phyloP scores from a whole-genome alignment of 2,329 filamentous ascomycete species.

The Colletotrichum kahawae region DNA sequence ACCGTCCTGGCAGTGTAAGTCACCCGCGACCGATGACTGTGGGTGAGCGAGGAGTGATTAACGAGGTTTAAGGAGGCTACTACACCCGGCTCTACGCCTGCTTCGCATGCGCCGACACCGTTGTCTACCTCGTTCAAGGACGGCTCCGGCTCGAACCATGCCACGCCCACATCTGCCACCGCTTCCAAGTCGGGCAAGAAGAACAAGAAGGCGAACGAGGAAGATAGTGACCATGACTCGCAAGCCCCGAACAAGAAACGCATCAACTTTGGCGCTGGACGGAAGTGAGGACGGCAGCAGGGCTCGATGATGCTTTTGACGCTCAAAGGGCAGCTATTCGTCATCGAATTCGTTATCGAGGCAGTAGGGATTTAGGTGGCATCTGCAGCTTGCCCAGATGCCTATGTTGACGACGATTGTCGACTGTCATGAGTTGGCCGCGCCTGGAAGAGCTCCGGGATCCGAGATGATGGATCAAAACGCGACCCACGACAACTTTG shows the following conservation, averaged over 20 bases:
- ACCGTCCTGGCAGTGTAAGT: constrained; percentile 44
- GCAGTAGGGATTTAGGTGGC: not conserved
- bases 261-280: constrained; percentile 61
- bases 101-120: constrained; percentile 58
- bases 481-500: not conserved
- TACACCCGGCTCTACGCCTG: constrained; percentile 50
- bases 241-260: constrained; percentile 59
- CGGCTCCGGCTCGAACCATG: constrained; percentile 49
- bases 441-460: not conserved
- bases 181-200: constrained; percentile 49
- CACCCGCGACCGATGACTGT: not conserved
- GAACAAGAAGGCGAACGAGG: constrained; percentile 55
- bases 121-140: constrained; percentile 59
- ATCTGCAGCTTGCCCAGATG: not conserved
- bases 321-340: not conserved
- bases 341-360: not conserved
- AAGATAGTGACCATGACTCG: constrained; percentile 65
- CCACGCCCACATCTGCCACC: constrained; percentile 60
- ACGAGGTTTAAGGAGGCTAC: constrained; percentile 40
- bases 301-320: not conserved
- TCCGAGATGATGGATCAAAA: not conserved
- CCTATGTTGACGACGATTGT: not conserved
- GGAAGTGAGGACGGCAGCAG: constrained; percentile 43
- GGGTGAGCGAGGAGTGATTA: not conserved
- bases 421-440: not conserved